Conservation (phyloP, 257 asterid species). For the Solanum medicagineum region DNA sequence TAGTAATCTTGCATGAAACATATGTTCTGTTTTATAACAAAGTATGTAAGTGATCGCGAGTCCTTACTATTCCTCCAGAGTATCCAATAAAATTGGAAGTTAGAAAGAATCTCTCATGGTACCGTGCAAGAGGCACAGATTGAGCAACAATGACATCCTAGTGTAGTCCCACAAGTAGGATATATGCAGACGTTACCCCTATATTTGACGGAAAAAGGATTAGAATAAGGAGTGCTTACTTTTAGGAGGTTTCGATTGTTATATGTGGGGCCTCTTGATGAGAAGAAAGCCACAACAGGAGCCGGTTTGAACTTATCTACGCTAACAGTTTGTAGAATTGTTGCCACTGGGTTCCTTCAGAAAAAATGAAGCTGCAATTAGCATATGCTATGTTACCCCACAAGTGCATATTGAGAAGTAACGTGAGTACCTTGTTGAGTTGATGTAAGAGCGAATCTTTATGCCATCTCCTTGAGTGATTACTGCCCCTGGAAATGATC, state of each 20-base stretch:
- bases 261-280: not conserved
- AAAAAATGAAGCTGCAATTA: not conserved
- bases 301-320: slow-evolving; percentile 44
- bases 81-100: not conserved
- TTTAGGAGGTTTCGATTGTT: not conserved
- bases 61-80: not conserved
- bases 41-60: not conserved
- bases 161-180: too few species aligned
- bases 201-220: not conserved
- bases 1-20: not conserved
- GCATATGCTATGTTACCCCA: not conserved
- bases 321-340: slow-evolving; percentile 45
- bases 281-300: slow-evolving; percentile 49
- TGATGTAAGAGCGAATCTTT: slow-evolving; percentile 35
- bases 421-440: slow-evolving; percentile 37
- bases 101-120: not conserved
- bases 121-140: not conserved
- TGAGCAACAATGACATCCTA: not conserved
- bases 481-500: slow-evolving; percentile 20
- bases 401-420: not conserved
- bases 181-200: too few species aligned
- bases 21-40: not conserved
- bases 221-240: not conserved
- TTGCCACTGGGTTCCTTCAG: slow-evolving; percentile 41
- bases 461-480: slow-evolving; percentile 31